phyloP scores from a whole-genome alignment of 1,284 basidiomycete species.

The Irpex sp. region DNA sequence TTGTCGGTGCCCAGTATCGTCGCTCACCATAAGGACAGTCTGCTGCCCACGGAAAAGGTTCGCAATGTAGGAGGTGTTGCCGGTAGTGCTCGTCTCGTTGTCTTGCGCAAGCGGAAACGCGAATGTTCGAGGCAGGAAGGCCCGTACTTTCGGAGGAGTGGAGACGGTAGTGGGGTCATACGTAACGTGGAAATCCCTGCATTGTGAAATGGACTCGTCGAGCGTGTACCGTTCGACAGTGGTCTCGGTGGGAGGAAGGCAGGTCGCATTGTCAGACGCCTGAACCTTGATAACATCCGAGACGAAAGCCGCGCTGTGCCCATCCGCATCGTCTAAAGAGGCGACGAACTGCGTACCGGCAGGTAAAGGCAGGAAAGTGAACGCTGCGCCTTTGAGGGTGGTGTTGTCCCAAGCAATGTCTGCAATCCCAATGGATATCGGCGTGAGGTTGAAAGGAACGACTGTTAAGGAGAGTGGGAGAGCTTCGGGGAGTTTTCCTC shows the following conservation, averaged over 20 bases:
- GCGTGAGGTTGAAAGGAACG: slow-evolving; percentile 49
- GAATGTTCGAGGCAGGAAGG: slow-evolving; percentile 39
- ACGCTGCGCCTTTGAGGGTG: slow-evolving; percentile 36
- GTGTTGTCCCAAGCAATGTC: slow-evolving; percentile 32
- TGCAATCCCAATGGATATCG: slow-evolving; percentile 45
- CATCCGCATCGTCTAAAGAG: slow-evolving; percentile 45
- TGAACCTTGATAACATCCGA: slow-evolving; percentile 49
- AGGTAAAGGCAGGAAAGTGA: slow-evolving; percentile 50
- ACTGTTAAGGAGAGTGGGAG: slow-evolving; percentile 47
- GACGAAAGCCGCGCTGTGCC: slow-evolving; percentile 35
- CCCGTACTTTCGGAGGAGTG: slow-evolving; percentile 38
- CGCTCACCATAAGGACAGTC: slow-evolving; percentile 37
- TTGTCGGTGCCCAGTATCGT: slow-evolving; percentile 25
- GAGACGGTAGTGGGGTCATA: slow-evolving; percentile 36
- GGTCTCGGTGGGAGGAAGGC: slow-evolving; percentile 30
- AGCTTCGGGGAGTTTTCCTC: slow-evolving; percentile 29
- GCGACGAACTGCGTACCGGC: slow-evolving; percentile 50
- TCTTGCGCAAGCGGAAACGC: slow-evolving; percentile 37
- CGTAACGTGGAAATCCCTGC: slow-evolving; percentile 43
- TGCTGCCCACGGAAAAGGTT: slow-evolving; percentile 33
- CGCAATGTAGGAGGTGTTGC: slow-evolving; percentile 43
- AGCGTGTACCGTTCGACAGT: slow-evolving; percentile 23
- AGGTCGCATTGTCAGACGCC: slow-evolving; percentile 38
- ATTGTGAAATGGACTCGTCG: slow-evolving; percentile 38
- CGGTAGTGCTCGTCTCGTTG: slow-evolving; percentile 19